Conservation (phyloP, 2,329 filamentous ascomycete species). For the Apiospora sp. region DNA sequence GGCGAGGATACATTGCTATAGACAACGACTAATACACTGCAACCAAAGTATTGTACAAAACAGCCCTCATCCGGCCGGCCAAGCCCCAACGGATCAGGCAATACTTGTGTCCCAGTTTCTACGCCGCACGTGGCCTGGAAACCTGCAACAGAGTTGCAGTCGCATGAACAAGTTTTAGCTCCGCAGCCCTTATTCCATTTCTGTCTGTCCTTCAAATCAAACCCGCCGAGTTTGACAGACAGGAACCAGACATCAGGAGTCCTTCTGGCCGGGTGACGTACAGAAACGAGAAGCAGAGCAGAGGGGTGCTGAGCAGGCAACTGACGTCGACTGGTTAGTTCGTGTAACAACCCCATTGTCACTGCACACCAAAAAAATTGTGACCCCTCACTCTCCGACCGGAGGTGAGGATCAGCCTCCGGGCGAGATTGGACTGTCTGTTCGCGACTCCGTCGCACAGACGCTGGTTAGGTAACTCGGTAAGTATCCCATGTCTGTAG, state of each 20-base stretch:
- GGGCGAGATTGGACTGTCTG: slow-evolving; percentile 12
- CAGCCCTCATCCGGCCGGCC: neutral
- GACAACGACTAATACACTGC: neutral
- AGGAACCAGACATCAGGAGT: neutral
- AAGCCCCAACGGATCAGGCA: neutral
- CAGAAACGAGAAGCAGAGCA: neutral
- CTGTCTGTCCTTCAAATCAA: neutral
- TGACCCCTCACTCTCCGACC: slow-evolving; percentile 20
- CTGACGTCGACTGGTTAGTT: neutral
- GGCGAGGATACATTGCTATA: slow-evolving; percentile 2
- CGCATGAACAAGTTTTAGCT: neutral
- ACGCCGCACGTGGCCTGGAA: neutral
- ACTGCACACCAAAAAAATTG: neutral
- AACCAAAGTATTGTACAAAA: neutral
- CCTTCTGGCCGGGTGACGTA: neutral
- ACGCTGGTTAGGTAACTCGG: neutral
- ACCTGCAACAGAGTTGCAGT: neutral
- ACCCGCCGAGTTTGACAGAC: neutral
- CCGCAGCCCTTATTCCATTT: neutral
- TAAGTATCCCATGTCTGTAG: neutral
- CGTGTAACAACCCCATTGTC: neutral
- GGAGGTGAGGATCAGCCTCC: slow-evolving; percentile 5
- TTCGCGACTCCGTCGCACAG: slow-evolving; percentile 15
- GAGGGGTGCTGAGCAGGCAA: neutral
- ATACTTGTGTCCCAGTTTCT: neutral